Evolutionary conservation across 1,139 yeast genomes (phyloP), one percentile per base, ranked within the genome.

Genomic region (Geotrichum reessii): DNA sequence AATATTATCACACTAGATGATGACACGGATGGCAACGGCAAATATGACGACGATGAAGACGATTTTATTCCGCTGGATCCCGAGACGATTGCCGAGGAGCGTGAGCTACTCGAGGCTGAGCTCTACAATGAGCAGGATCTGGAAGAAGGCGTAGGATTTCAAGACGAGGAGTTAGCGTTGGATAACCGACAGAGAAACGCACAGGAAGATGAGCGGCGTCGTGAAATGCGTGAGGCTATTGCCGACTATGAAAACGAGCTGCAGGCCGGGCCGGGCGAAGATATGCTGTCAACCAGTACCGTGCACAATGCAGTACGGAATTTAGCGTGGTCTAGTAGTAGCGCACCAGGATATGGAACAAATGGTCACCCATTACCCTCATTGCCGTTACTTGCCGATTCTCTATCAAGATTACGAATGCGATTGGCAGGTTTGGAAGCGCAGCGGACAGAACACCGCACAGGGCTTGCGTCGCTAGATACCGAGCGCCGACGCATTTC

Each of bases 181-280:
- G 71, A 73, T 0, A 66, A 65, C 9, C 63, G 62, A 4, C 73
- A 71, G 47, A 53, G 59, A 12, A 58, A 59, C 2, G 50, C 65
- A 6, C 74, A 71, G 48, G 65, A 64, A 40, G 63, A 65, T 40
- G 52, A 65, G 48, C 62, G 66, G n/a, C 65, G 72, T 19, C 68
- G 72, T 58, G 80, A 77, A 50, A 78, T 79, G 49, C 73, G 73
- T 52, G 73, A 70, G 33, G 78, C 79, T 0, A 63, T 77, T 3
- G 70, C 71, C 42, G 72, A 71, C 9, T 50, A 50, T 19, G 53
- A 50, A 37, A 12, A 44, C 9, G 53, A 50, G 33, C n/a, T 50
- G 27, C 47, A 37, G 21, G 12, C 28, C 17, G 42, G 7, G 17
- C 42, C 42, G 14, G 17, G 42, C 3, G 42, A 14, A 17, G 17